Evolutionary conservation across 2,329 filamentous ascomycete genomes (phyloP), one percentile per base, ranked within the genome.

Genomic region (Chalara sp.): DNA sequence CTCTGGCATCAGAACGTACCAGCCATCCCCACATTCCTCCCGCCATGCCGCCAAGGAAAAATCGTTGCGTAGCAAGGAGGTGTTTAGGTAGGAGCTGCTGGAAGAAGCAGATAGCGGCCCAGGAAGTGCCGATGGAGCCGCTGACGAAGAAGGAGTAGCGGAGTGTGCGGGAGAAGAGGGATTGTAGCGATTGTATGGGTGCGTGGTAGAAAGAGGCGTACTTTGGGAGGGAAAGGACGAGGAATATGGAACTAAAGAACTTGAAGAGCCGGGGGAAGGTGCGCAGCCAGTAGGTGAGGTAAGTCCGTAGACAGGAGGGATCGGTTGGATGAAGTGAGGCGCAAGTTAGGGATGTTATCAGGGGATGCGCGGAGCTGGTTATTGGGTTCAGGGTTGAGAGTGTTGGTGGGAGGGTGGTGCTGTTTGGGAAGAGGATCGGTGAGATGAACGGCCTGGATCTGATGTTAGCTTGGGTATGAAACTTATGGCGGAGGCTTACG

Each of bases 41-140:
- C 1, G 95, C 63, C 66, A 92, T 87, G 6, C 93, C 92, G 48
- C 89, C 88, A 0, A 96, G 73, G 76, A 95, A 96, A 76, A 93
- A 95, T 28, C 93, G 81, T 65, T 93, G 87, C 0, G 86, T 91
- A 0, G 91, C 80, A 1, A 96, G 75, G 6, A 90, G 74, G 5
- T 77, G 78, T 3, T 85, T 78, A 0, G 92, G 90, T 1, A 97
- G 76, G 62, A 86, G 78, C 44, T 79, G 73, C 68, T 95, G 89
- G 74, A 96, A 90, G 62, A 96, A 78, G 72, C 92, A 99, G 59
- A 96, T 84, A 51, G 83, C 86, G 1, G 84, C 90, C 93, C 93
- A 99, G 32, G 83, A 81, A 0, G 89, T 89, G 11, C 89, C 89
- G 52, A 96, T 83, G n/a, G 87, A 79, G 12, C 88, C 87, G 0